These are phyloP conservation scores for Ogataea salicorniae DNA, from an alignment of 805 yeast genomes.

Conservation along the genomic window DNA sequence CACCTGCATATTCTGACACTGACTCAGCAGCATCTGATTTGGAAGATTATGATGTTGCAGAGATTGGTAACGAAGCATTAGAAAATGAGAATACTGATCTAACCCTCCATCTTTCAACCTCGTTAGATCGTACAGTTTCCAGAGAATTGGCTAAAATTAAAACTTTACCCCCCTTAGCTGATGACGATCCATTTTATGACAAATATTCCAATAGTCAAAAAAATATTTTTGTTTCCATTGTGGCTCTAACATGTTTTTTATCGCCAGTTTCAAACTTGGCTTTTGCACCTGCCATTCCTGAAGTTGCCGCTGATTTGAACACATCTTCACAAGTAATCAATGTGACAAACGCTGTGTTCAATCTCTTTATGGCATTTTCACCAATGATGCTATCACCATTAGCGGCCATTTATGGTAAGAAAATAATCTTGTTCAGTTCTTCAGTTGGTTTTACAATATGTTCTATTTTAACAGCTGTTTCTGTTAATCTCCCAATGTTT, in stretches of 20 bases:
- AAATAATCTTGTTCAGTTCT: constrained; percentile 40
- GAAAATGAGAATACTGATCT: too few species aligned
- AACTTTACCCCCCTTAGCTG: constrained; percentile 20
- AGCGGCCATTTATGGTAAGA: constrained; percentile 49
- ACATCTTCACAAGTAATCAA: constrained; percentile 45
- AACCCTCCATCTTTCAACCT: background rate
- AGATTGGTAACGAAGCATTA: too few species aligned
- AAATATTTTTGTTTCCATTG: constrained; percentile 29
- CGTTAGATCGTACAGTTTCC: constrained; percentile 16
- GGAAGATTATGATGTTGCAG: too few species aligned
- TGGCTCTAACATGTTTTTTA: constrained; percentile 36
- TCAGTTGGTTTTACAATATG: constrained; percentile 25
- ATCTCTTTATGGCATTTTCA: constrained; percentile 47
- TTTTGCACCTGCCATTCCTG: constrained; percentile 48
- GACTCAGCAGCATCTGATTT: too few species aligned
- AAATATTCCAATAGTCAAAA: constrained; percentile 24
- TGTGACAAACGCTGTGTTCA: constrained; percentile 45
- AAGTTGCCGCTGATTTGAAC: constrained; percentile 40
- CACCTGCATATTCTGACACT: too few species aligned
- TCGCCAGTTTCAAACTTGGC: constrained; percentile 42
- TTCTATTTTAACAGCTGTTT: constrained; percentile 33
- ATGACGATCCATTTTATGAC: constrained; percentile 25
- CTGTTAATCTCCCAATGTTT: constrained; percentile 50
- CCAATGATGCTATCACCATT: constrained; percentile 48
- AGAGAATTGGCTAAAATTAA: constrained; percentile 10